Percentiles rank a stretch among this genome's conserved stretches.
Evolutionary conservation across 768 basidiomycete genomes (phyloP).

Genomic region (Mycena polygramma): DNA sequence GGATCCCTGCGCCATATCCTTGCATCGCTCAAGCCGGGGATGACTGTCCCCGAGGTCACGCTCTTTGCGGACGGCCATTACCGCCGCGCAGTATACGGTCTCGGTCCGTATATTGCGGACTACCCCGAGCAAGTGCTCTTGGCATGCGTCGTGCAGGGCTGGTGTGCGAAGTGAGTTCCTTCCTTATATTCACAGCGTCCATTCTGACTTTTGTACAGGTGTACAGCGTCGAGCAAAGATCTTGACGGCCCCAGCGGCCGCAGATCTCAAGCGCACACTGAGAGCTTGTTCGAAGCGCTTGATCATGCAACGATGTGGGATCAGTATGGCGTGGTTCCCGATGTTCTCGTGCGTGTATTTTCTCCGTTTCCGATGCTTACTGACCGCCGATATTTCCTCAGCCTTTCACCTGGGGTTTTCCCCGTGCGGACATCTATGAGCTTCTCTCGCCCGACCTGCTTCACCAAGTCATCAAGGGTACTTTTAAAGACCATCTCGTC

Average conservation of each 20-base stretch:
- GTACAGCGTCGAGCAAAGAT: constrained; percentile 36
- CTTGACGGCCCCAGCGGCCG: constrained; percentile 16
- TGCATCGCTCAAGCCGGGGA: constrained; percentile 38
- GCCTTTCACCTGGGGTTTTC: constrained; percentile 53
- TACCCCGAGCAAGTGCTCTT: constrained; percentile 53
- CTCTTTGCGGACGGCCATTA: constrained; percentile 45
- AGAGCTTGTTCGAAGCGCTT: constrained; percentile 26
- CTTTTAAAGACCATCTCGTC: constrained; percentile 52
- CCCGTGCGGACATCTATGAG: constrained; percentile 51
- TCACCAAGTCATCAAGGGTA: constrained; percentile 44
- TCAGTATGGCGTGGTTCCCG: constrained; percentile 42
- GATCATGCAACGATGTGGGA: constrained; percentile 42
- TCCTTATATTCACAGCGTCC: constrained; percentile 1
- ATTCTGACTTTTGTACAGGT: constrained; percentile 31
- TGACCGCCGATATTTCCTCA: constrained; percentile 24
- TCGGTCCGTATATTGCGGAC: constrained; percentile 55
- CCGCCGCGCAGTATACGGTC: not conserved
- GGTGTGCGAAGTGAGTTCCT: constrained; percentile 50
- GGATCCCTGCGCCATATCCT: constrained; percentile 43
- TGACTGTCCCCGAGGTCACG: constrained; percentile 44
- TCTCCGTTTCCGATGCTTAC: constrained; percentile 1
- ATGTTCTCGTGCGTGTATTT: constrained; percentile 48
- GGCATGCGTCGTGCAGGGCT: constrained; percentile 49
- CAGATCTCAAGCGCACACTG: constrained; percentile 29
- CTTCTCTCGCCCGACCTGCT: constrained; percentile 48